A percentile compares a stretch with the other conserved stretches of the same genome.
Conservation (phyloP, 331 rosid species). For the Malus hybrid region DNA sequence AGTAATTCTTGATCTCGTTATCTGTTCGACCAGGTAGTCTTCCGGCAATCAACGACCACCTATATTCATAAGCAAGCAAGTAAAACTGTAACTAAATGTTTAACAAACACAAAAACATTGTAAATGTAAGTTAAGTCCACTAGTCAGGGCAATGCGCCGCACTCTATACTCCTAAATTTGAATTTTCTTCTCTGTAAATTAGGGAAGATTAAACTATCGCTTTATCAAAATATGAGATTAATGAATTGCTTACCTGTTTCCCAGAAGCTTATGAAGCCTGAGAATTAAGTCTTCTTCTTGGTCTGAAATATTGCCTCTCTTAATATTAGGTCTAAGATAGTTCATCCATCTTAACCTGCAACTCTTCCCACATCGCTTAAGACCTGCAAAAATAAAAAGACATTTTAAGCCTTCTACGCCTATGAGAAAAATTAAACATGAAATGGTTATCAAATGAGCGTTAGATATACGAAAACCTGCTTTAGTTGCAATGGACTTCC, state of each 20-base stretch:
- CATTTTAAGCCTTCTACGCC: background rate
- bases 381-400: slow-evolving; percentile 7
- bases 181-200: too few species aligned
- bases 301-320: slow-evolving; percentile 48
- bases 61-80: background rate
- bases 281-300: slow-evolving; percentile 49
- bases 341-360: slow-evolving; percentile 52
- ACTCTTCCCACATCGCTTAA: slow-evolving; percentile 43
- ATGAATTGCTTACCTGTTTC: slow-evolving; percentile 29
- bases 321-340: slow-evolving; percentile 47
- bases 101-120: too few species aligned
- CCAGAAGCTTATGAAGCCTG: slow-evolving; percentile 45
- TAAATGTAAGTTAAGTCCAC: too few species aligned
- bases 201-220: too few species aligned
- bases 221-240: too few species aligned
- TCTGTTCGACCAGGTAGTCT: slow-evolving; percentile 45
- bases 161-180: too few species aligned
- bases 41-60: slow-evolving; percentile 53
- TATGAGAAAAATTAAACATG: too few species aligned
- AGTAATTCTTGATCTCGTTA: slow-evolving; percentile 40
- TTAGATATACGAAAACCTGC: slow-evolving; percentile 15
- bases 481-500: slow-evolving; percentile 37
- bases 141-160: too few species aligned
- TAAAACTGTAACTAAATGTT: too few species aligned
- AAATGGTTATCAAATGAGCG: too few species aligned